phyloP scores from a whole-genome alignment of 306 rosid species.

The Cucurbita argyrosperma region DNA sequence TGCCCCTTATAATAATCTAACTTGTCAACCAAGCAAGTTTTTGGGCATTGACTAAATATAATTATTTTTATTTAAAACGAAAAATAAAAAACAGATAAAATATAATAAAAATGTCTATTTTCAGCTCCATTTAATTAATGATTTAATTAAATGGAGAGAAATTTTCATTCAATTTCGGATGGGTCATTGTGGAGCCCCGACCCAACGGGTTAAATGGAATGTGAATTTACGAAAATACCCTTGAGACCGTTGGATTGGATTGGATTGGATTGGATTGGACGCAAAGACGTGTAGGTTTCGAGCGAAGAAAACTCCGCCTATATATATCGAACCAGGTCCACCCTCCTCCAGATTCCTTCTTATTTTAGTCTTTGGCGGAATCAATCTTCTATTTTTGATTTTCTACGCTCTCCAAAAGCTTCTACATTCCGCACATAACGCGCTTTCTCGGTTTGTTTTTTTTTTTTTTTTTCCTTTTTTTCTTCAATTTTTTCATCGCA shows the following conservation, averaged over 20 bases:
- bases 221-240: neutral
- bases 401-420: neutral
- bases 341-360: neutral
- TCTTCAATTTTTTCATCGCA: neutral
- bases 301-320: neutral
- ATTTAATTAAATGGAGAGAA: no score
- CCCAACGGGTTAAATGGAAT: no score
- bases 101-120: no score
- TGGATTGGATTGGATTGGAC: constrained; percentile 3
- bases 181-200: no score
- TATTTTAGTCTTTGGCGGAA: neutral
- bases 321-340: neutral
- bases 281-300: neutral
- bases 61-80: no score
- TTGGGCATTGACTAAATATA: no score
- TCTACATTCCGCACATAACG: neutral
- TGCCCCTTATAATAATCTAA: no score
- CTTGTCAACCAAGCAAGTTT: no score
- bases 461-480: neutral
- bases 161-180: no score
- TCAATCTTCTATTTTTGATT: neutral
- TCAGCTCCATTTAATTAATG: no score
- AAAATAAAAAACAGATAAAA: no score
- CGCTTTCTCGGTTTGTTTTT: neutral
- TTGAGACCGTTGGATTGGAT: neutral